A percentile compares a stretch with the other conserved stretches of the same genome.
Conservation (phyloP, 192 early-diverging fungal species). For the Oehlia diaphana region DNA sequence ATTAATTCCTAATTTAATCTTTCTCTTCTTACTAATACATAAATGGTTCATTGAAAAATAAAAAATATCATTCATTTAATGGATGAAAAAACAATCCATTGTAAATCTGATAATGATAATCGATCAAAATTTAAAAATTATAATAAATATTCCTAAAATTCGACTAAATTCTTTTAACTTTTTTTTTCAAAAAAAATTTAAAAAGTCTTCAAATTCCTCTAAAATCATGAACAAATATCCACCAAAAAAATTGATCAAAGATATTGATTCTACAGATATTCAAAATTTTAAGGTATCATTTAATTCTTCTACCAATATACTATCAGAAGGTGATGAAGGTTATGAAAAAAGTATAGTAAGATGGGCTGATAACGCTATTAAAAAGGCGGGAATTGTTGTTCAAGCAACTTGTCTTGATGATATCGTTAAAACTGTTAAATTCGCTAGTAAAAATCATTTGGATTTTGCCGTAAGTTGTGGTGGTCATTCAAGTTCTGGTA, state of each 20-base stretch:
- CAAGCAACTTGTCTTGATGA: not conserved
- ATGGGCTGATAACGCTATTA: not conserved
- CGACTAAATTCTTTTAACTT: no score
- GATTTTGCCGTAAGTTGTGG: constrained; percentile 33
- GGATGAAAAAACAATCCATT: no score
- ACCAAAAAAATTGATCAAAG: not conserved
- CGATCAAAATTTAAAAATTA: no score
- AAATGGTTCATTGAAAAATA: no score
- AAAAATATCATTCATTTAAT: no score
- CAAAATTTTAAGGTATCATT: not conserved
- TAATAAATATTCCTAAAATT: no score
- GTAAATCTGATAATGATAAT: no score
- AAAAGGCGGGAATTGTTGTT: not conserved
- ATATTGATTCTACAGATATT: not conserved
- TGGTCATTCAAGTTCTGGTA: constrained; percentile 37
- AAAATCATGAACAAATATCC: not conserved
- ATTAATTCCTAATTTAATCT: no score
- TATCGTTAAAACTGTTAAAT: constrained; percentile 5
- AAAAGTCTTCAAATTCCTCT: no score
- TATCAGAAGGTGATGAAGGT: not conserved
- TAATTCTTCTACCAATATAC: not conserved
- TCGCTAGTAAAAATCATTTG: constrained; percentile 28
- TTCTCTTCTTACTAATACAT: no score
- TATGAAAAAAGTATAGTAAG: not conserved
- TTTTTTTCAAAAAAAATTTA: no score